Evolutionary conservation across 805 yeast genomes (phyloP).

Genomic region (Hyphopichia homilentoma): DNA sequence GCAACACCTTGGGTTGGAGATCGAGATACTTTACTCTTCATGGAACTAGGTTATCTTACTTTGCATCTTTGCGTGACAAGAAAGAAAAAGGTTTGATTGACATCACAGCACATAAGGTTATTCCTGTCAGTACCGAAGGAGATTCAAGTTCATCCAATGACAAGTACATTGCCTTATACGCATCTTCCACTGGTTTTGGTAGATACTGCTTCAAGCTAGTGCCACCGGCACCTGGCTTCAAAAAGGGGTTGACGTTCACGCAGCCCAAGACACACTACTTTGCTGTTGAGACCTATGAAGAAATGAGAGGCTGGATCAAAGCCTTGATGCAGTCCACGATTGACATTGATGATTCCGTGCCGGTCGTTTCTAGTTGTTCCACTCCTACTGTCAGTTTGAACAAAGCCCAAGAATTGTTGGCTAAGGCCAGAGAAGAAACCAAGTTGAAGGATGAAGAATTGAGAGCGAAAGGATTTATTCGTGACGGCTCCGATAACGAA

Average conservation of each 20-base stretch:
- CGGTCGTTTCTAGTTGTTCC: conserved; percentile 86
- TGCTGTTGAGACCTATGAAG: conserved; percentile 89
- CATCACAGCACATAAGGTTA: conserved; percentile 88
- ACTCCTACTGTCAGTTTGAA: conserved; percentile 92
- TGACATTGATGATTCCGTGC: conserved; percentile 89
- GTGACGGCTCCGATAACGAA: conserved; percentile 20
- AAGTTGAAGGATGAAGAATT: conserved; percentile 50
- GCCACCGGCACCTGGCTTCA: conserved; percentile 97
- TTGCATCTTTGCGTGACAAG: conserved; percentile 69
- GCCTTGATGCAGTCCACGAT: conserved; percentile 94
- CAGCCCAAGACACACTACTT: conserved; percentile 94
- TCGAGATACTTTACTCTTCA: conserved; percentile 81
- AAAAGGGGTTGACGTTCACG: conserved; percentile 92
- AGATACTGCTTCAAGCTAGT: conserved; percentile 85
- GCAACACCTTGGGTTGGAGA: conserved; percentile 85
- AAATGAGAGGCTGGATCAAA: conserved; percentile 93
- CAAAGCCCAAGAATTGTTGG: conserved; percentile 81
- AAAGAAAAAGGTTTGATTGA: conserved; percentile 92
- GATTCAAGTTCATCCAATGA: conserved; percentile 71
- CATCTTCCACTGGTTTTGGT: conserved; percentile 94
- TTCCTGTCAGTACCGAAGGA: conserved; percentile 52
- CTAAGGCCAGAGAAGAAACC: conserved; percentile 77
- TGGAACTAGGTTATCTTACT: conserved; percentile 90
- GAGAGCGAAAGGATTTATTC: conserved; percentile 37
- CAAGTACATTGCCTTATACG: conserved; percentile 78